Base-by-base conservation (phyloP, 306 rosid genomes). In the Prunus padus region DNA sequence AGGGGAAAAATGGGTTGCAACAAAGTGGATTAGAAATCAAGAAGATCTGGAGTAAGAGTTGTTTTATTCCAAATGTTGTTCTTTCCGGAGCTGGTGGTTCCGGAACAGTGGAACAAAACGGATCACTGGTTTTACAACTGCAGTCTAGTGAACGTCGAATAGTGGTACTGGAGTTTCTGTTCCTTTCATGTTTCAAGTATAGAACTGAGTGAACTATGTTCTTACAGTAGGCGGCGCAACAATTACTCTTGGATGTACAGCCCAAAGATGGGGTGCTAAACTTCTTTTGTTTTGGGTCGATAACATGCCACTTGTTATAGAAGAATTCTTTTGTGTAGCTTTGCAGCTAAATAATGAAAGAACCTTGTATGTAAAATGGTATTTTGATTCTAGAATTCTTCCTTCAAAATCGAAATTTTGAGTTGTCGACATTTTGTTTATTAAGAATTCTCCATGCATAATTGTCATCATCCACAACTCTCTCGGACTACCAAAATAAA, bases 1-100 rank as follows among this genome's bases (percentile, higher is more conserved):
- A 71, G 96, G 91, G 49, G 87, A 87, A 84, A 90, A 87, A 82
- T 87, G 96, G 95, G 90, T 90, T 2, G 92, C 90, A 50, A 87
- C 92, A 50, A 90, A 87, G 74, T 90, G 92, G 92, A 84, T 87
- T 55, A 80, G 86, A 77, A 84, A 87, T 77, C 60, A 30, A 78
- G 80, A 57, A 75, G 85, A 50, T 63, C 20, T 40, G 25, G 25
- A 42, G 4, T 72, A 47, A 64, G 84, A 75, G 28, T 18, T 18
- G 31, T 78, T 71, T 62, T 11, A 1, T 16, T 18, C 50, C 5
- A 5, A 33, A 25, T 4, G 14, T 6, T 20, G 8, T 60, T 28
- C 14, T 31, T 16, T 18, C 25, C 1, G 46, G 25, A 31, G 19
- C 47, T 30, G 23, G 23, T 63, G 47, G 3, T 63, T 63, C 22